A percentile compares a stretch with the other conserved stretches of the same genome.
Conservation (phyloP, 2,329 filamentous ascomycete genomes). For the Diaporthe longicolla region DNA sequence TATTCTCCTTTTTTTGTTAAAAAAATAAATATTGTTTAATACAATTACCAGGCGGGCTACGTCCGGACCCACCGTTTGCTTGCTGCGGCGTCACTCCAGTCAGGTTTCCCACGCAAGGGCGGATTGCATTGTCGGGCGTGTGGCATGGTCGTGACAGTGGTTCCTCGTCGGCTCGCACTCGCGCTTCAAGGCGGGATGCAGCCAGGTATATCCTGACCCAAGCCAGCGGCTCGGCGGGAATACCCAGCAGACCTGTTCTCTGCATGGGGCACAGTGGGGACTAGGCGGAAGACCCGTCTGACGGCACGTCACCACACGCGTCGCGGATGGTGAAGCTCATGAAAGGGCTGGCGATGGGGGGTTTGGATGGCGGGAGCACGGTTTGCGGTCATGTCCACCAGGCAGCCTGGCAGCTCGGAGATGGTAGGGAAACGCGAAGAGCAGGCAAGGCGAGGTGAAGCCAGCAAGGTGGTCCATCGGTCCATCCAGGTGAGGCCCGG, state of each 20-base stretch:
- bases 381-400: neutral
- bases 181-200: conserved; percentile 12
- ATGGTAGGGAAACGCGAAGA: neutral
- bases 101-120: neutral
- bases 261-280: conserved; percentile 30
- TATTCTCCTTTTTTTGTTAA: no score
- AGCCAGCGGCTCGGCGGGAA: conserved; percentile 29
- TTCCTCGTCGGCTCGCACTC: conserved; percentile 10
- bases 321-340: neutral
- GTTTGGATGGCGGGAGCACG: neutral
- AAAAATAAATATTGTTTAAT: no score
- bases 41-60: neutral
- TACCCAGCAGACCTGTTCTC: conserved; percentile 24
- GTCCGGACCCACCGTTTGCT: neutral
- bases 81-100: neutral
- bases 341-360: neutral
- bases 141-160: neutral
- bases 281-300: neutral
- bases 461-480: conserved; percentile 19
- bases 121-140: neutral
- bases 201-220: conserved; percentile 16
- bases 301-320: conserved; percentile 5
- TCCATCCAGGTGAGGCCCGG: conserved; percentile 7
- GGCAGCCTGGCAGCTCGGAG: neutral
- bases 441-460: neutral